phyloP scores from a whole-genome alignment of 2,329 filamentous ascomycete genomes.

The Paraphaeosphaeria minitans region DNA sequence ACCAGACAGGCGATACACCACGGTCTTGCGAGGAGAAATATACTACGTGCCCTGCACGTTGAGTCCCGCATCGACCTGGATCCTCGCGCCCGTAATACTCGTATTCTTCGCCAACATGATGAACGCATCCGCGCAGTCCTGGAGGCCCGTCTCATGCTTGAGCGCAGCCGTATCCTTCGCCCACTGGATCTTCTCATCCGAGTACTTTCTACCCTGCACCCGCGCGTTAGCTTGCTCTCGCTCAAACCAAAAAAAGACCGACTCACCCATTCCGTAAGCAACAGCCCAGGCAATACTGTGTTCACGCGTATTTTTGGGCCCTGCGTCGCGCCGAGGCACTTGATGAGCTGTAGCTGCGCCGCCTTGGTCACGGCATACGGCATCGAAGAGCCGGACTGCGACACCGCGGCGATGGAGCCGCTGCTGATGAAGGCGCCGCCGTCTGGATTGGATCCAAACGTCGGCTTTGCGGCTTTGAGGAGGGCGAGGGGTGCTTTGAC shows the following conservation, averaged over 20 bases:
- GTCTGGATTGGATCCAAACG: constrained; percentile 65
- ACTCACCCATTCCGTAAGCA: constrained; percentile 60
- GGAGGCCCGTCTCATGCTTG: constrained; percentile 60
- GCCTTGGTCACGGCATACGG: constrained; percentile 81
- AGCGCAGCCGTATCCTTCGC: constrained; percentile 63
- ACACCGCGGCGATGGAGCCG: constrained; percentile 62
- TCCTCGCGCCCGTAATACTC: constrained; percentile 55
- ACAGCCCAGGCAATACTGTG: constrained; percentile 66
- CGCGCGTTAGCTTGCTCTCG: not conserved
- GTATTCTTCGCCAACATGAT: constrained; percentile 60
- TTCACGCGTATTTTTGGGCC: constrained; percentile 68
- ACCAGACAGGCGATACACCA: not conserved
- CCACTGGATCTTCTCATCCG: constrained; percentile 60
- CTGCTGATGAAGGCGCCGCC: constrained; percentile 69
- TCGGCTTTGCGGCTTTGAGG: constrained; percentile 62
- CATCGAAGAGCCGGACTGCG: constrained; percentile 63
- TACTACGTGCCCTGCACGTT: constrained; percentile 34
- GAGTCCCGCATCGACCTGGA: constrained; percentile 49
- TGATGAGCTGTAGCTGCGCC: constrained; percentile 70
- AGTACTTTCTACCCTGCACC: constrained; percentile 60
- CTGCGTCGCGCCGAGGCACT: constrained; percentile 66
- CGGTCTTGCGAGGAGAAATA: not conserved
- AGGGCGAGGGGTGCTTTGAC: constrained; percentile 58
- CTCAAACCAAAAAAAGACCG: too few species aligned
- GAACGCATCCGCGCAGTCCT: constrained; percentile 62